Conservation (phyloP, 2,329 filamentous ascomycete genomes). For the Exserohilum rostratum region DNA sequence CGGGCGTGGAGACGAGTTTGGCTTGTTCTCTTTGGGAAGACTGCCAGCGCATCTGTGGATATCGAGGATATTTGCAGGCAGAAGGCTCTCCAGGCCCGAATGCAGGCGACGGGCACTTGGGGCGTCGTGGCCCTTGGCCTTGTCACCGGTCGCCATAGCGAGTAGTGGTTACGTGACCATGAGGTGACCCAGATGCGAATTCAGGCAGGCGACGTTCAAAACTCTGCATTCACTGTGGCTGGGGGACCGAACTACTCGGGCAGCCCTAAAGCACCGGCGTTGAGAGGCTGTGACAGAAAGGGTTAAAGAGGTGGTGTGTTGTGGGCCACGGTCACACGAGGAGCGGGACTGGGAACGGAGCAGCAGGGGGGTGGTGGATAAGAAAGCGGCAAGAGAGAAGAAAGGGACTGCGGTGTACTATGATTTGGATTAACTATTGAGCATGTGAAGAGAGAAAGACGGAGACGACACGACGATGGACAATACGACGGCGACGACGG, state of each 20-base stretch:
- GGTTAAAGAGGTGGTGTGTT: conserved; percentile 18
- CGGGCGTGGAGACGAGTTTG: conserved; percentile 21
- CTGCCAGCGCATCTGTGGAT: conserved; percentile 14
- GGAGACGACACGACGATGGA: neutral
- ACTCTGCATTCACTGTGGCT: conserved; percentile 13
- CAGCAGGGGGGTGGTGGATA: conserved; percentile 13
- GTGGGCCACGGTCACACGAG: conserved; percentile 32
- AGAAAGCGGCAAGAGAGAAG: conserved; percentile 2
- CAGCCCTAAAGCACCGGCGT: conserved; percentile 11
- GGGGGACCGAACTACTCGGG: conserved; percentile 27
- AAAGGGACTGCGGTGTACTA: conserved; percentile 2
- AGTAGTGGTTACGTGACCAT: conserved; percentile 20
- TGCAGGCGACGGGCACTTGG: conserved; percentile 26
- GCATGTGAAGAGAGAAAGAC: neutral
- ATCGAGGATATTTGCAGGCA: conserved; percentile 32
- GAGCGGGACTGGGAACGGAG: conserved; percentile 9
- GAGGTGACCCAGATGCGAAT: conserved; percentile 11
- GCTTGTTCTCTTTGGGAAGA: conserved; percentile 25
- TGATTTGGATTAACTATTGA: conserved; percentile 1
- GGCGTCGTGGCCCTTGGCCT: conserved; percentile 23
- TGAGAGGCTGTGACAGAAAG: conserved; percentile 19
- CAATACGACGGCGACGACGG: neutral
- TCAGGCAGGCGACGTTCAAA: conserved; percentile 10
- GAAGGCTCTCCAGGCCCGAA: conserved; percentile 37
- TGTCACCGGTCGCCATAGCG: conserved; percentile 27